phyloP scores from a whole-genome alignment of 164 flowering plant genomes.

The Amborella trichopoda region DNA sequence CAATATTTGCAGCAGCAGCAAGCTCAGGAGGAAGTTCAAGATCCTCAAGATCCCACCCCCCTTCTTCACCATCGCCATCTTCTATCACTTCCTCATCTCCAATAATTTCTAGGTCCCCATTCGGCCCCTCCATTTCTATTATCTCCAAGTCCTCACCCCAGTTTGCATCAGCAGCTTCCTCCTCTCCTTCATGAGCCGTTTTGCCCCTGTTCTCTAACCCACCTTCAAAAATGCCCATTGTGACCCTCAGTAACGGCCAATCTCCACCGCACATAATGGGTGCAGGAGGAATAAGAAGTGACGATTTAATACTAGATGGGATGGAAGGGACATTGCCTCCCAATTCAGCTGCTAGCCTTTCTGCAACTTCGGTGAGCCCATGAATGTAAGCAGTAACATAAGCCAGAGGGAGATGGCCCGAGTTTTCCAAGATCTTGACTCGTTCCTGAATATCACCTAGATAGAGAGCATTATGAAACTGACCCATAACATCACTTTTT shows the following conservation, averaged over 20 bases:
- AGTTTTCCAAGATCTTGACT: slow-evolving; percentile 25
- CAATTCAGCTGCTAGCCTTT: slow-evolving; percentile 21
- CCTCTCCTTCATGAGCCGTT: slow-evolving; percentile 20
- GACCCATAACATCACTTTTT: slow-evolving; percentile 32
- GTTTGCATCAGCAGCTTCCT: slow-evolving; percentile 15
- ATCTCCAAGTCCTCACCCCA: slow-evolving; percentile 29
- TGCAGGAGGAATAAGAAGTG: slow-evolving; percentile 25
- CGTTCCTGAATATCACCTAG: slow-evolving; percentile 29
- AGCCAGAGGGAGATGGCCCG: slow-evolving; percentile 31
- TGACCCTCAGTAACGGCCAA: slow-evolving; percentile 31
- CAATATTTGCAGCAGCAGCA: slow-evolving; percentile 7
- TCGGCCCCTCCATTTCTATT: slow-evolving; percentile 10
- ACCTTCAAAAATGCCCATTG: slow-evolving; percentile 31
- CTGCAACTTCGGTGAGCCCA: slow-evolving; percentile 22
- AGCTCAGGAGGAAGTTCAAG: slow-evolving; percentile 24
- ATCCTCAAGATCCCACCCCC: slow-evolving; percentile 31
- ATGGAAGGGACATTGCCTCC: slow-evolving; percentile 21
- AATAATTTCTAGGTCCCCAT: slow-evolving; percentile 13
- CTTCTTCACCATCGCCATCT: slow-evolving; percentile 17
- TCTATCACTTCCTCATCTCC: slow-evolving; percentile 18
- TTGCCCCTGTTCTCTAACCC: slow-evolving; percentile 19
- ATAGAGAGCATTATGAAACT: slow-evolving; percentile 32
- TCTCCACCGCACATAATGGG: slow-evolving; percentile 27
- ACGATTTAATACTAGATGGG: slow-evolving; percentile 14
- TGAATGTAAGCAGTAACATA: slow-evolving; percentile 28